Evolutionary conservation across 163 green algal genomes (phyloP), one percentile per base, ranked within the genome.

Genomic region (Chlamydomonas reinhardtii): DNA sequence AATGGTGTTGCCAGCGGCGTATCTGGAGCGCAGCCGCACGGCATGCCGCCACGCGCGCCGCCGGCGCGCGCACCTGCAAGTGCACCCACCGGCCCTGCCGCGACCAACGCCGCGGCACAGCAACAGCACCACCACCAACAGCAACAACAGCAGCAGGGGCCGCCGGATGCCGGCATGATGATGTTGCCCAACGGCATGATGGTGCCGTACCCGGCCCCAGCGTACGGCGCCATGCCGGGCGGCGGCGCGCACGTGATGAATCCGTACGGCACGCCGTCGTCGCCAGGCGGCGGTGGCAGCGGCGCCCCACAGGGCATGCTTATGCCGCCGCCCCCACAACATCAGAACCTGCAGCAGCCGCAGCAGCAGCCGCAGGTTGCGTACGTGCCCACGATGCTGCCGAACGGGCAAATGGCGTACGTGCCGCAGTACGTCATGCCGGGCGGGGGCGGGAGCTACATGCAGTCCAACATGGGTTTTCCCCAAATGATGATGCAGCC

Each of bases 361-460:
- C 54, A 29, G 66, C 65, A 64, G 66, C 65, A 75, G 59, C 85
- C 86, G 35, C 88, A 89, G 48, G 88, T 89, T 27, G 74, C 83
- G 66, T 89, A 90, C 43, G 84, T 92, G 17, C 68, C 83, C 3
- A 75, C 69, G 2, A 39, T 90, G 56, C 20, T 92, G 52, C 77
- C 88, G 22, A 92, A 88, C 70, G 88, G 88, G 17, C 88, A 92
- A 68, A 62, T 92, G 37, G 88, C 83, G 2, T 92, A 86, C 84
- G 79, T 92, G 29, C 88, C 84, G 48, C 82, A 89, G 77, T 78
- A 83, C 39, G 75, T 82, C 2, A 22, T 29, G 11, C 5, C 62
- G 4, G 29, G 29, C 52, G 66, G 48, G 4, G 66, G 56, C 16
- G 43, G 31, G 29, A 52, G 48, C 16, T 56, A 22, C 48, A 56